A percentile compares a stretch with the other conserved stretches of the same genome.
phyloP scores from a whole-genome alignment of 257 asterid genomes.

The Jasminum sambac region DNA sequence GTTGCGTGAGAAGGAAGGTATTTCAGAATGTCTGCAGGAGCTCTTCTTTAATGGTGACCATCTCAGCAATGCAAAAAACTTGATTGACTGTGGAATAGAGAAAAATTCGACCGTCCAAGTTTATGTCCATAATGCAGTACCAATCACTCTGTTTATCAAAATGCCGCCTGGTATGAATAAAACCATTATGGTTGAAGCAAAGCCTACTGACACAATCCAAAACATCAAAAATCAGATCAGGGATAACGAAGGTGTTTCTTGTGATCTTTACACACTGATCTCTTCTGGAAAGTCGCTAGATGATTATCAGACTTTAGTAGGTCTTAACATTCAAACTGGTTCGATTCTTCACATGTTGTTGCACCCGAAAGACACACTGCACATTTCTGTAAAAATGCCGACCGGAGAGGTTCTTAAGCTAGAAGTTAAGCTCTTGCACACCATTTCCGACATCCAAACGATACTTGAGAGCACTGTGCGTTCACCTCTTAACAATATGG shows the following conservation, averaged over 20 bases:
- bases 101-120: constrained; percentile 24
- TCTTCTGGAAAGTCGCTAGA: constrained; percentile 27
- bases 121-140: constrained; percentile 16
- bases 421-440: constrained; percentile 21
- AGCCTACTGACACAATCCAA: constrained; percentile 24
- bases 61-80: constrained; percentile 20
- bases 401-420: constrained; percentile 14
- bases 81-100: constrained; percentile 21
- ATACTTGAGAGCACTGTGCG: constrained; percentile 30
- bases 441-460: constrained; percentile 22
- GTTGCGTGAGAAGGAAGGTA: constrained; percentile 27
- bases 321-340: constrained; percentile 11
- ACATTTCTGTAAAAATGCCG: constrained; percentile 22
- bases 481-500: neutral
- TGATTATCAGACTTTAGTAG: constrained; percentile 23
- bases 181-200: constrained; percentile 18
- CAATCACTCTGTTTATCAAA: constrained; percentile 8
- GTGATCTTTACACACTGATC: constrained; percentile 12
- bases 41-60: constrained; percentile 3
- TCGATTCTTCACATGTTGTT: constrained; percentile 29
- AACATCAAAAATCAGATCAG: constrained; percentile 18
- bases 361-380: constrained; percentile 8
- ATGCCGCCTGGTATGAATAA: neutral
- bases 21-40: constrained; percentile 28
- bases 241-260: constrained; percentile 17